Evolutionary conservation across 164 flowering plant species (phyloP).

Genomic region (Vitis rupestris): DNA sequence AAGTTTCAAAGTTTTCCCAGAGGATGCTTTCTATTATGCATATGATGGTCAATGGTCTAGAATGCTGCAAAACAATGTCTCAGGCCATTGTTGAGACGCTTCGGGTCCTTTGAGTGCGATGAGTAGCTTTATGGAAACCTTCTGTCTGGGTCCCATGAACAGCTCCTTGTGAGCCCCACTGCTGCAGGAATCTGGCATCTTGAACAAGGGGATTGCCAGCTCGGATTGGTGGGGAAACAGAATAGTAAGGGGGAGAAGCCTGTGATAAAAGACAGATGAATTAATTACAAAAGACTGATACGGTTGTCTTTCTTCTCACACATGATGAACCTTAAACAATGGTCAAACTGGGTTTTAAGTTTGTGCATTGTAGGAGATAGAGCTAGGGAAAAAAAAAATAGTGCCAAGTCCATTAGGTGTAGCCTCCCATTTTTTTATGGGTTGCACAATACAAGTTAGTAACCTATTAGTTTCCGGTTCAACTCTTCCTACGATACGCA

Average conservation of each 20-base stretch:
- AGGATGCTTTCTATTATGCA: not conserved
- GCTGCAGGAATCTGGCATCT: constrained; percentile 21
- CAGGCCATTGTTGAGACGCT: constrained; percentile 21
- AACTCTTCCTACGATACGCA: too few relatives aligned
- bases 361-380: too few relatives aligned
- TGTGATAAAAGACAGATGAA: not conserved
- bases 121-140: constrained; percentile 8
- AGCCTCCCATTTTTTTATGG: too few relatives aligned
- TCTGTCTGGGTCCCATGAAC: constrained; percentile 8
- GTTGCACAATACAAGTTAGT: too few relatives aligned
- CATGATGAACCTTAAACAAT: too few relatives aligned
- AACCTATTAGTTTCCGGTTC: too few relatives aligned
- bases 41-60: not conserved
- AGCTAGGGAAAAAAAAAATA: too few relatives aligned
- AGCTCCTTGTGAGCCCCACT: constrained; percentile 11
- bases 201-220: constrained; percentile 24
- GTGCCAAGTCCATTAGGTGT: too few relatives aligned
- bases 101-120: constrained; percentile 6
- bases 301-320: too few relatives aligned
- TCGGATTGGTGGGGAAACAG: constrained; percentile 28
- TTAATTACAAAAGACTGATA: not conserved
- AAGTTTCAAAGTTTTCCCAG: not conserved
- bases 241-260: constrained; percentile 28
- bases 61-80: constrained; percentile 4
- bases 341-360: too few relatives aligned